Conservation (phyloP, 345 rosid genomes). For the Durio zibethinus region DNA sequence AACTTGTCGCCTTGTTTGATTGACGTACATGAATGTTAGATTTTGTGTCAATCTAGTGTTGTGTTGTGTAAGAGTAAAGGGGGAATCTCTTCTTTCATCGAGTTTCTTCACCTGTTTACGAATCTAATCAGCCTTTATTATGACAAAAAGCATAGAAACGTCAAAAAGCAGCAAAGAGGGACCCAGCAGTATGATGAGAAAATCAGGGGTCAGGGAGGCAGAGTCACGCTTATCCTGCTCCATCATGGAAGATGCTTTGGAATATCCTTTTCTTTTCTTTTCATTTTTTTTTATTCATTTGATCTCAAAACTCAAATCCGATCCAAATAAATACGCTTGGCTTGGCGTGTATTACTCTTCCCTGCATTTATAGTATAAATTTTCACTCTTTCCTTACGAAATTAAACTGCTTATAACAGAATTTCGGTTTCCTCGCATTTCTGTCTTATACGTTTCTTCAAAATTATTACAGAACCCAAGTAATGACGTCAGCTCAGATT, state of each 20-base stretch:
- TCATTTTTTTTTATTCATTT: neutral
- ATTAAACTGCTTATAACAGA: neutral
- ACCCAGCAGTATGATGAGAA: neutral
- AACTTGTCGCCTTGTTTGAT: no score
- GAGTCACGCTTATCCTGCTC: neutral
- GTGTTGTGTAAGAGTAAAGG: no score
- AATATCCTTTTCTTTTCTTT: slow-evolving; percentile 1
- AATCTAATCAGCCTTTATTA: no score
- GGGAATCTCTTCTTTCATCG: no score
- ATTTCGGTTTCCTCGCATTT: neutral
- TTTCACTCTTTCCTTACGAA: neutral
- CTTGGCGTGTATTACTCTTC: neutral
- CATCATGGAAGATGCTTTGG: slow-evolving; percentile 15
- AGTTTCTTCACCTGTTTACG: no score
- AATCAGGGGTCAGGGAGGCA: neutral
- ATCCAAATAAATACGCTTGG: neutral
- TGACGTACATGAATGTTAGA: no score
- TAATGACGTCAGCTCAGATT: slow-evolving; percentile 22
- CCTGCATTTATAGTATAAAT: neutral
- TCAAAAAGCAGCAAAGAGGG: neutral
- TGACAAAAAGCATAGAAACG: no score
- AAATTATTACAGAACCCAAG: neutral
- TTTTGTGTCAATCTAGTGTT: no score
- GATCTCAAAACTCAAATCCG: neutral
- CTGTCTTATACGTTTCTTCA: neutral